Conservation (phyloP, 306 rosid species). For the Begonia peltatifolia region DNA sequence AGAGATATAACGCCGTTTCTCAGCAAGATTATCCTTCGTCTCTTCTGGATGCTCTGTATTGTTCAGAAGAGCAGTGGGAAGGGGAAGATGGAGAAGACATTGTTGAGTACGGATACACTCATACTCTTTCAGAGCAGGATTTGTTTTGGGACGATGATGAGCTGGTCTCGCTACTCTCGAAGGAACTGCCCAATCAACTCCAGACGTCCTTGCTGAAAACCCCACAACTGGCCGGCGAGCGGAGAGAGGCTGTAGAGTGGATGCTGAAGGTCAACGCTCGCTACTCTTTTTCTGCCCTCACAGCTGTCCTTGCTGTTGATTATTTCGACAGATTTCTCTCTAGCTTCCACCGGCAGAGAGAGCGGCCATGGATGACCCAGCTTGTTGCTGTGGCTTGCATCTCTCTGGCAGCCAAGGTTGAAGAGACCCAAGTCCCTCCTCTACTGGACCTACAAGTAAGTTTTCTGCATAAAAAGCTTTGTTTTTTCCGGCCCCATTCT, state of each 20-base stretch:
- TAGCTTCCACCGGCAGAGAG: conserved; percentile 25
- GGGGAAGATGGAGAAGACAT: conserved; percentile 10
- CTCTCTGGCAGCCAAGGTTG: conserved; percentile 84
- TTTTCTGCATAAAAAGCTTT: neutral
- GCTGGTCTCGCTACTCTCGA: conserved; percentile 31
- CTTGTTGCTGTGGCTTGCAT: conserved; percentile 71
- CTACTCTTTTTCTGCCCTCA: conserved; percentile 61
- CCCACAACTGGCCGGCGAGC: conserved; percentile 23
- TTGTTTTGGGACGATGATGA: conserved; percentile 66
- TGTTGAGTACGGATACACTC: conserved; percentile 15
- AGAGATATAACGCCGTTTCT: neutral
- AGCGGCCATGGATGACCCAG: conserved; percentile 80
- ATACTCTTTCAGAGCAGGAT: conserved; percentile 32
- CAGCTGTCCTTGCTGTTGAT: conserved; percentile 63
- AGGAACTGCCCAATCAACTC: conserved; percentile 29
- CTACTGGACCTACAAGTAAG: conserved; percentile 62
- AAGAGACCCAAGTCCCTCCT: conserved; percentile 79
- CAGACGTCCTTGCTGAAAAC: conserved; percentile 4
- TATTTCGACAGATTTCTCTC: conserved; percentile 58
- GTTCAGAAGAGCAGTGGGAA: conserved; percentile 62
- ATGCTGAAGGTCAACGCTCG: conserved; percentile 47
- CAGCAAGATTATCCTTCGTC: conserved; percentile 9
- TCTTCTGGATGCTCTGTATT: conserved; percentile 47
- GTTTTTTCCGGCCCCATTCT: neutral
- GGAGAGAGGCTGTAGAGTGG: conserved; percentile 53